Evolutionary conservation across 257 asterid species (phyloP).

Genomic region (Coffea eugenioides): DNA sequence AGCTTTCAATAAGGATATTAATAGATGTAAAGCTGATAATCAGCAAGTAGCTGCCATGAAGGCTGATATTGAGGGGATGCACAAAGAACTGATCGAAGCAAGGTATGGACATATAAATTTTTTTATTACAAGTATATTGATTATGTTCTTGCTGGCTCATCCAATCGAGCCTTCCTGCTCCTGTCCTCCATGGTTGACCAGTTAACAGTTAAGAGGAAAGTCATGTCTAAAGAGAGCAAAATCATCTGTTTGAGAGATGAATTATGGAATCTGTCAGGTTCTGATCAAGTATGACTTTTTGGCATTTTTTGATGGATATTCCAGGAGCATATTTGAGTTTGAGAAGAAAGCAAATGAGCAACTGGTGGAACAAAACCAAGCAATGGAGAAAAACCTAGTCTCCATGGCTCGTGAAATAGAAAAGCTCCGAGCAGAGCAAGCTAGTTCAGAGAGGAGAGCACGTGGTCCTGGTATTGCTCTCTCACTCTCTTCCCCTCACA

Average conservation of each 20-base stretch:
- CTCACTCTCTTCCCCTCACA: background rate
- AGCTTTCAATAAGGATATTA: constrained; percentile 61
- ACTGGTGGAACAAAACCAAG: constrained; percentile 62
- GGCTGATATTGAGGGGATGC: constrained; percentile 68
- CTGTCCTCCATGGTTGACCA: background rate
- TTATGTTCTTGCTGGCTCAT: background rate
- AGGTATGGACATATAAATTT: constrained; percentile 43
- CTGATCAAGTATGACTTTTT: constrained; percentile 11
- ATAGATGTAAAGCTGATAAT: constrained; percentile 57
- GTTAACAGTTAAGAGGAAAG: background rate
- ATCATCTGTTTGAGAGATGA: background rate
- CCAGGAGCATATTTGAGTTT: constrained; percentile 65
- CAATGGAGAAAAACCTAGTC: constrained; percentile 71
- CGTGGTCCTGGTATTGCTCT: constrained; percentile 38
- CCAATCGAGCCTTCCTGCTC: background rate
- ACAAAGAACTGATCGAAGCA: constrained; percentile 62
- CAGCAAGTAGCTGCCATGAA: constrained; percentile 56
- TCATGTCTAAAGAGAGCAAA: background rate
- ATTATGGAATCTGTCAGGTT: background rate
- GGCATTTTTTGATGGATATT: constrained; percentile 11
- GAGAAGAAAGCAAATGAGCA: constrained; percentile 82
- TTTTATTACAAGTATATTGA: background rate
- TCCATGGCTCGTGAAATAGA: constrained; percentile 93
- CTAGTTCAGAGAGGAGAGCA: constrained; percentile 45
- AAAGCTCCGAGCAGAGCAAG: constrained; percentile 72